A percentile compares a stretch with the other conserved stretches of the same genome.
phyloP scores from a whole-genome alignment of 352 stramenopile genomes.

The Phytophthora chlamydospora region DNA sequence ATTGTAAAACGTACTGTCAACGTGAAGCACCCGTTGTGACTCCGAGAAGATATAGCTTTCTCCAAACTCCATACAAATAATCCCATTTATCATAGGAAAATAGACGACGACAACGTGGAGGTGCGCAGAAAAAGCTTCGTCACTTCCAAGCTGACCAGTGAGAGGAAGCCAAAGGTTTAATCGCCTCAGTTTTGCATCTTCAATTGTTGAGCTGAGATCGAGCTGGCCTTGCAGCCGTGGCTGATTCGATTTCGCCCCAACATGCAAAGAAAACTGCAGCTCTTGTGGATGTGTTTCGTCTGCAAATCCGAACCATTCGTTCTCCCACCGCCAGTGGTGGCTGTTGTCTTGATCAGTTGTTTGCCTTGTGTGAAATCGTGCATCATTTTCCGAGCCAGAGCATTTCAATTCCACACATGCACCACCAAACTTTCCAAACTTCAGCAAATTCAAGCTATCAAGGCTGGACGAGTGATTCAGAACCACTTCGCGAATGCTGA shows the following conservation, averaged over 20 bases:
- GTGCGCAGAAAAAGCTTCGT: conserved; percentile 8
- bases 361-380: conserved; percentile 21
- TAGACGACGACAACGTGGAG: conserved; percentile 28
- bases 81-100: conserved; percentile 24
- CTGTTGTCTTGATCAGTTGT: conserved; percentile 7
- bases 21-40: conserved; percentile 7
- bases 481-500: conserved; percentile 26
- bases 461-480: conserved; percentile 1
- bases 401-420: conserved; percentile 19
- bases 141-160: background rate
- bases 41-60: conserved; percentile 25
- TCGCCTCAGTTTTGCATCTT: conserved; percentile 16
- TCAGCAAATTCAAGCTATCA: conserved; percentile 13
- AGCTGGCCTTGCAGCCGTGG: conserved; percentile 8
- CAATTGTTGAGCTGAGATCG: conserved; percentile 8
- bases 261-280: conserved; percentile 14
- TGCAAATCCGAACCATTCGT: conserved; percentile 32
- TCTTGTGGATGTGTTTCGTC: conserved; percentile 5
- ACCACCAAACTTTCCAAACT: conserved; percentile 19
- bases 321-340: conserved; percentile 34
- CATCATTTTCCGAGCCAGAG: background rate
- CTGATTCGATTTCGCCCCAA: conserved; percentile 16
- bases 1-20: conserved; percentile 35
- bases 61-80: conserved; percentile 25
- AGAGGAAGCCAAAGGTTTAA: conserved; percentile 26